These are phyloP conservation scores for Carex pumila DNA, from an alignment of 176 grass and related monocot species.

Conservation along the genomic window DNA sequence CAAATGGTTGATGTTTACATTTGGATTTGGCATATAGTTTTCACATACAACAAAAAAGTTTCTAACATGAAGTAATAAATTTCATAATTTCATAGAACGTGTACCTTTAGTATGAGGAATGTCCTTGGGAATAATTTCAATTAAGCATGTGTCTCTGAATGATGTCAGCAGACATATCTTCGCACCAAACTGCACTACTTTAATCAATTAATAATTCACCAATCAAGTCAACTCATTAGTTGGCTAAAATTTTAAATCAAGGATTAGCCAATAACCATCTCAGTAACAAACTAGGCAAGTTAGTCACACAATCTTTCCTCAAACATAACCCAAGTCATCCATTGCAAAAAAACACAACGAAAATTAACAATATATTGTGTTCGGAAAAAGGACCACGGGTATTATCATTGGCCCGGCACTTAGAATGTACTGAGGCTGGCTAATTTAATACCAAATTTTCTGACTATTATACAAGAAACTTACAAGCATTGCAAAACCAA, in stretches of 20 bases:
- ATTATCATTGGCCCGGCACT: not conserved
- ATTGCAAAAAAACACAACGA: not conserved
- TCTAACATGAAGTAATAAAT: not conserved
- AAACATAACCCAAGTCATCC: not conserved
- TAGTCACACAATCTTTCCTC: not conserved
- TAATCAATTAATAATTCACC: not conserved
- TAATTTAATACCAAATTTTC: not conserved
- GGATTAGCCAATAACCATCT: not conserved
- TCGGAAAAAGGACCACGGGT: not conserved
- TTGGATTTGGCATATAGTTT: not conserved
- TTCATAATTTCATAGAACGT: conserved; percentile 3
- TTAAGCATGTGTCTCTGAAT: conserved; percentile 87
- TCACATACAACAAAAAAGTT: not conserved
- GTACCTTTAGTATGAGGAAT: conserved; percentile 73
- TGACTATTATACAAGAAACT: not conserved
- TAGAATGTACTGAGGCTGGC: not conserved
- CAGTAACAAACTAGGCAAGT: not conserved
- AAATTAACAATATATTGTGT: not conserved
- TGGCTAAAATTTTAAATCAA: not conserved
- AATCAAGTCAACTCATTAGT: not conserved
- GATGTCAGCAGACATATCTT: conserved; percentile 94
- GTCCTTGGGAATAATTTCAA: conserved; percentile 87
- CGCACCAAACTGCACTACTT: conserved; percentile 53
- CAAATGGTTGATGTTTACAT: not conserved
- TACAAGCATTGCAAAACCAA: not conserved